A percentile compares a stretch with the other conserved stretches of the same genome.
These are phyloP conservation scores for Calocybe cyanea DNA, from an alignment of 768 basidiomycete species.

Conservation along the genomic window DNA sequence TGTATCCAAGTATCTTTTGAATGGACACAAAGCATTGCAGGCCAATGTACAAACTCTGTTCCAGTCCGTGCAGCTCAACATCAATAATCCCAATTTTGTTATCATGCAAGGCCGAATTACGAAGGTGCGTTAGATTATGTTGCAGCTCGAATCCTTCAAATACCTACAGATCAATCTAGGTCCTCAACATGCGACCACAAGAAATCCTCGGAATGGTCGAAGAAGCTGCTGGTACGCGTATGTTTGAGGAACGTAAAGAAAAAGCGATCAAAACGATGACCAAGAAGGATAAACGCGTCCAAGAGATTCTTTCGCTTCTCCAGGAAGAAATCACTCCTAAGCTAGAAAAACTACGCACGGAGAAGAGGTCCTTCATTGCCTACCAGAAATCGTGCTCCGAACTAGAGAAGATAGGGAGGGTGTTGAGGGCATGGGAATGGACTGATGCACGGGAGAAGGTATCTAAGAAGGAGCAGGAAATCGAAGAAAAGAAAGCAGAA, in stretches of 20 bases:
- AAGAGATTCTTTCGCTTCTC: conserved; percentile 79
- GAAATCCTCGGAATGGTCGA: conserved; percentile 99
- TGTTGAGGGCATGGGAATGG: conserved; percentile 90
- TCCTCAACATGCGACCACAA: conserved; percentile 96
- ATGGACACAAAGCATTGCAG: conserved; percentile 91
- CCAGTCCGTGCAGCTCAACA: conserved; percentile 96
- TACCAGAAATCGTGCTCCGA: conserved; percentile 89
- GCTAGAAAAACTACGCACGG: conserved; percentile 81
- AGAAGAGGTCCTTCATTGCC: conserved; percentile 85
- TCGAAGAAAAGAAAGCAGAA: conserved; percentile 46
- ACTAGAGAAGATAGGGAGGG: conserved; percentile 78
- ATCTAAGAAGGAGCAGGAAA: conserved; percentile 51
- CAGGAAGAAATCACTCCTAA: conserved; percentile 93
- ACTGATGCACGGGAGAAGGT: conserved; percentile 52
- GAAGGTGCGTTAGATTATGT: conserved; percentile 51
- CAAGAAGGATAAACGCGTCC: conserved; percentile 95
- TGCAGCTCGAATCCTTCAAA: not conserved
- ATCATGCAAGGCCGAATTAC: conserved; percentile 99
- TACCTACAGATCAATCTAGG: conserved; percentile 32
- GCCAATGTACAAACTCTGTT: conserved; percentile 86
- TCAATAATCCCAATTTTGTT: conserved; percentile 99
- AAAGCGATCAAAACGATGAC: conserved; percentile 94
- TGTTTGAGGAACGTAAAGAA: conserved; percentile 99
- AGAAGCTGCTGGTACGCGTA: conserved; percentile 96
- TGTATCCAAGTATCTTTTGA: conserved; percentile 90